Evolutionary conservation across 2,329 filamentous ascomycete species (phyloP).

Genomic region (Venturia pyrina): DNA sequence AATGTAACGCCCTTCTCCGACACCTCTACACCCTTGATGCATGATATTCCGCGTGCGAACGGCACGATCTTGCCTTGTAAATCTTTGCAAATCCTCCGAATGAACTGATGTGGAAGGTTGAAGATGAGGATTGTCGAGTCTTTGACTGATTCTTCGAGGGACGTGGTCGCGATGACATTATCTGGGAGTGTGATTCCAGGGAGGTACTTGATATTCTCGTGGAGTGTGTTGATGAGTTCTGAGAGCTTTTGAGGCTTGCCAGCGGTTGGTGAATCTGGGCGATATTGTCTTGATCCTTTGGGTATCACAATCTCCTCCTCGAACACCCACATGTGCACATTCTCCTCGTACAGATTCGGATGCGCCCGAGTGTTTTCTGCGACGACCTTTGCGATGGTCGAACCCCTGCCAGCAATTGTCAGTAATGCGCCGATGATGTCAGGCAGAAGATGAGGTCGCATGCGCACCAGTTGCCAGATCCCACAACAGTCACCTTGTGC

Average conservation of each 20-base stretch:
- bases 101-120: conserved; percentile 95
- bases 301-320: conserved; percentile 79
- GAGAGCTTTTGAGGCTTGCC: conserved; percentile 78
- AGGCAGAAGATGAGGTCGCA: background rate
- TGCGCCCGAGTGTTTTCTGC: conserved; percentile 80
- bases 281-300: conserved; percentile 63
- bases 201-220: conserved; percentile 98
- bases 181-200: conserved; percentile 72
- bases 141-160: conserved; percentile 67
- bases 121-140: conserved; percentile 86
- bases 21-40: conserved; percentile 96
- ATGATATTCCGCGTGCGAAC: conserved; percentile 87
- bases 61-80: conserved; percentile 83
- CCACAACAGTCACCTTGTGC: conserved; percentile 89
- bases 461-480: conserved; percentile 86
- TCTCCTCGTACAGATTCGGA: conserved; percentile 70
- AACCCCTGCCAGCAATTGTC: conserved; percentile 53
- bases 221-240: conserved; percentile 75
- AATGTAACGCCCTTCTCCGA: conserved; percentile 75
- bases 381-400: conserved; percentile 92
- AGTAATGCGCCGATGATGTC: background rate
- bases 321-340: conserved; percentile 98
- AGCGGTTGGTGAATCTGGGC: conserved; percentile 45
- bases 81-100: conserved; percentile 73
- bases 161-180: conserved; percentile 79